Base-by-base conservation (phyloP, 2,329 filamentous ascomycete species). In the Trichocomaceae sp. region DNA sequence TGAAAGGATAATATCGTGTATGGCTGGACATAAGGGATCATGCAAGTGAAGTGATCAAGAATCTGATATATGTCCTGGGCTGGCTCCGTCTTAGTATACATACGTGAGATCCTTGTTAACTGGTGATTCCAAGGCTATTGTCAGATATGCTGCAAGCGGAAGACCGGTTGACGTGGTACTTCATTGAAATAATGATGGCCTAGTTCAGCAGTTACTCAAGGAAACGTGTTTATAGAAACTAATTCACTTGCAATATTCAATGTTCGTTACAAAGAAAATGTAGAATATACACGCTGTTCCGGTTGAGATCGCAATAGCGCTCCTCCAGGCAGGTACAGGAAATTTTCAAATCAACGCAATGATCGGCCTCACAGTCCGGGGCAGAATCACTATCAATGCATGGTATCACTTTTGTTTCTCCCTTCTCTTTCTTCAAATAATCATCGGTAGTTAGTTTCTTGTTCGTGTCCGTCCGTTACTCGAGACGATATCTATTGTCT, bases 261-360 rank as follows among this genome's bases (percentile, higher is more conserved):
- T 52, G 50, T 52, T 56, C 49, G 52, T 49, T 52, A 52, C 46
- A 52, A 52, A 41, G 48, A 56, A 47, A 51, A 55, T 26, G 54
- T 56, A 56, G 46, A 56, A 56, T 56, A 56, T 52, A 56, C 54
- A 56, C 50, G 54, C 54, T 56, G 54, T 48, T 52, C 37, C 37
- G 44, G 42, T 51, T 51, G 42, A 51, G 49, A 49, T 56, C 33
- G 31, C 33, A 39, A 48, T 26, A 49, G 47, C 47, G 37, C 39
- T 37, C 48, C 45, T 44, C 54, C 37, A 52, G 49, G 44, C 54
- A 52, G 50, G 54, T 45, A 56, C 39, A 47, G 37, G 47, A 55
- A 45, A n/a, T n/a, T n/a, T 41, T 50, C 39, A 55, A 49, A 44
- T 50, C 41, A 55, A 37, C 47, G 54, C 45, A 52, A 52, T 47